Conservation (phyloP, 169 alveolate genomes). For the Cryptosporidium viatorum region DNA sequence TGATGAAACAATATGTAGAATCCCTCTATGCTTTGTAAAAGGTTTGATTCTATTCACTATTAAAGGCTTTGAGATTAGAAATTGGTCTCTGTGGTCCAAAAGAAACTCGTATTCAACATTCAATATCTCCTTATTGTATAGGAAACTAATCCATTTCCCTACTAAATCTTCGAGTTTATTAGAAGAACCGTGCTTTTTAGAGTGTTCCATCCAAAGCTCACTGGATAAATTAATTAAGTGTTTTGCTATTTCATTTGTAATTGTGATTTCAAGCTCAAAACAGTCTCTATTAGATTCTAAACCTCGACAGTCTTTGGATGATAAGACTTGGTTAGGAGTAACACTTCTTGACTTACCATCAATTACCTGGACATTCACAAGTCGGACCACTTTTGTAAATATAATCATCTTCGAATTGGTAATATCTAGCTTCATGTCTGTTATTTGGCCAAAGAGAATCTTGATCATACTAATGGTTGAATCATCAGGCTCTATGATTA, state of each 20-base stretch:
- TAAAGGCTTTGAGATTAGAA: constrained; percentile 43
- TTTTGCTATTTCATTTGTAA: constrained; percentile 17
- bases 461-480: constrained; percentile 64
- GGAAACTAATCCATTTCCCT: constrained; percentile 26
- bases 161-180: constrained; percentile 6
- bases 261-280: constrained; percentile 23
- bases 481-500: constrained; percentile 86
- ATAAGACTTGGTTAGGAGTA: constrained; percentile 34
- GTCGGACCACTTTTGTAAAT: constrained; percentile 1
- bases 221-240: not conserved
- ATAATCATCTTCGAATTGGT: not conserved
- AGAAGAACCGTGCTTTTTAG: constrained; percentile 2
- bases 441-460: constrained; percentile 26
- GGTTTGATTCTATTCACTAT: constrained; percentile 81
- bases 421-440: not conserved
- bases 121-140: constrained; percentile 40
- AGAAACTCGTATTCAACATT: constrained; percentile 73
- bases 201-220: constrained; percentile 31
- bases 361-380: constrained; percentile 40
- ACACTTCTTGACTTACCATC: constrained; percentile 63
- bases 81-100: constrained; percentile 51
- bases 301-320: not conserved
- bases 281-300: not conserved
- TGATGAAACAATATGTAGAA: constrained; percentile 82
- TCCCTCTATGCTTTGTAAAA: constrained; percentile 84